Conservation (phyloP, 306 rosid species). For the Citrullus colocynthis region DNA sequence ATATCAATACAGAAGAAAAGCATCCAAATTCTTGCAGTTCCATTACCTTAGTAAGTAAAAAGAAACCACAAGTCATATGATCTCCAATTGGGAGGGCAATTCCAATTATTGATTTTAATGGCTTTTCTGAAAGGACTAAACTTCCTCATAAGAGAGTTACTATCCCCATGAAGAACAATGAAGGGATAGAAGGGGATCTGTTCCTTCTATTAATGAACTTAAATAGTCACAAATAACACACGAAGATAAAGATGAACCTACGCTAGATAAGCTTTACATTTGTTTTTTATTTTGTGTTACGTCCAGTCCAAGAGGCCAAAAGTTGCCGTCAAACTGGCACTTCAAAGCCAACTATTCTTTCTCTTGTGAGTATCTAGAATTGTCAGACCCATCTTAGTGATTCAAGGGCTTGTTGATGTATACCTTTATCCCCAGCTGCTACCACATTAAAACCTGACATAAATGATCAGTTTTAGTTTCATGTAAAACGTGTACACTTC, state of each 20-base stretch:
- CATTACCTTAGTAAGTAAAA: neutral
- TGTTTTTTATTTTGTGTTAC: neutral
- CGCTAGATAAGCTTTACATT: neutral
- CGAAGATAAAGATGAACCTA: neutral
- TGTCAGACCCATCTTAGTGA: constrained; percentile 52
- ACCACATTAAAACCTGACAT: constrained; percentile 64
- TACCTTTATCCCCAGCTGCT: constrained; percentile 76
- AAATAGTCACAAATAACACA: neutral
- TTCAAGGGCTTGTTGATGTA: constrained; percentile 66
- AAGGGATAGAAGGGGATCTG: neutral
- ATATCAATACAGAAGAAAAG: too few species aligned
- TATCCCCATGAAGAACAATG: neutral
- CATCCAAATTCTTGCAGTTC: too few species aligned
- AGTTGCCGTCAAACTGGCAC: neutral
- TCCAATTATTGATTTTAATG: neutral
- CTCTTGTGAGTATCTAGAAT: neutral
- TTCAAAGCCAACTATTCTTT: neutral
- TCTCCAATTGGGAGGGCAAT: neutral
- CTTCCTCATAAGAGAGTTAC: neutral
- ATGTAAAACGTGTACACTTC: neutral
- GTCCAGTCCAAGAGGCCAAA: neutral
- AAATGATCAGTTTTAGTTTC: neutral
- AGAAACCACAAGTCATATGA: neutral
- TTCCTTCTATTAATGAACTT: neutral
- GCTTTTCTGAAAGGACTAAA: neutral